Percentiles rank a stretch among this genome's conserved stretches.
Conservation (phyloP, 2,329 filamentous ascomycete genomes). For the Trichoderma atrobrunneum region DNA sequence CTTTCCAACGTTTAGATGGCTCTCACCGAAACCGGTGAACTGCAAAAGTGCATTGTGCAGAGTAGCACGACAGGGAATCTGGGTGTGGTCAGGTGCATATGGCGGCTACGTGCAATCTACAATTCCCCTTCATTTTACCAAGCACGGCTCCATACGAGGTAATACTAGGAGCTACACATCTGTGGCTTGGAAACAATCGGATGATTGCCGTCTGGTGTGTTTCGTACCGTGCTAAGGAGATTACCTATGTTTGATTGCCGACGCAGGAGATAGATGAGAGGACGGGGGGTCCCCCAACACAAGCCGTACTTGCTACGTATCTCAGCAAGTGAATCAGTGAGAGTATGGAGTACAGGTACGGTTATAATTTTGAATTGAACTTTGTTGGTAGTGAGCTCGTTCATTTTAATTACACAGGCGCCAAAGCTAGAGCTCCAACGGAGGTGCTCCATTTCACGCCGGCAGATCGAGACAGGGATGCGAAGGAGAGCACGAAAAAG, state of each 20-base stretch:
- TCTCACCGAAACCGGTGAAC: conserved; percentile 10
- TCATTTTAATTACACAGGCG: conserved; percentile 4
- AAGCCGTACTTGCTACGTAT: background rate
- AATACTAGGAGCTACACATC: background rate
- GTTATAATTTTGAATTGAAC: background rate
- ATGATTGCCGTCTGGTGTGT: conserved; percentile 5
- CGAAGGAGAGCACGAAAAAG: background rate
- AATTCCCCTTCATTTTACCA: background rate
- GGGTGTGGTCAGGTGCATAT: conserved; percentile 11
- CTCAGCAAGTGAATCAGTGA: background rate
- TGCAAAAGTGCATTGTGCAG: background rate
- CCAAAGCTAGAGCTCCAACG: background rate
- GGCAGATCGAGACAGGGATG: conserved; percentile 6
- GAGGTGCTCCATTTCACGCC: background rate
- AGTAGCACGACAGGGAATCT: conserved; percentile 12
- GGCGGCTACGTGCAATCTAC: background rate
- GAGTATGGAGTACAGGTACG: background rate
- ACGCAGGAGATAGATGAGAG: conserved; percentile 1
- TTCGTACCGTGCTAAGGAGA: conserved; percentile 3
- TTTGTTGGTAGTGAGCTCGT: background rate
- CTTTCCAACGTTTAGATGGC: background rate
- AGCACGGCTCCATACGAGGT: background rate
- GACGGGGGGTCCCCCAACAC: background rate
- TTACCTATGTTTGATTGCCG: conserved; percentile 8
- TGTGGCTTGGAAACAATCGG: background rate